Conservation (phyloP, 2,329 filamentous ascomycete genomes). For the Berkeleyomyces rouxiae region DNA sequence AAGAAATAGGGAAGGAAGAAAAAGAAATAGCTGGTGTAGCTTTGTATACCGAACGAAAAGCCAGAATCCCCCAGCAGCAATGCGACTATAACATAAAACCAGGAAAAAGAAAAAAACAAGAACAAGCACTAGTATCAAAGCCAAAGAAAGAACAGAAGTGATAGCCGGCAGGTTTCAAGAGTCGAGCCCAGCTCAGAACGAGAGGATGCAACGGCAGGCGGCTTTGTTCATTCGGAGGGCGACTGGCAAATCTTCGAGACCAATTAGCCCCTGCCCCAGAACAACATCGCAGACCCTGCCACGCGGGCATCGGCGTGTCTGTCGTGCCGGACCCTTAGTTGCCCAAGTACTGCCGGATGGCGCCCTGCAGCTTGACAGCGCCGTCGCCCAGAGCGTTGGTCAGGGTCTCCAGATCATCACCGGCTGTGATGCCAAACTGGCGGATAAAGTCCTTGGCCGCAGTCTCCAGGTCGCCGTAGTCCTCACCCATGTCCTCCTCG, state of each 20-base stretch:
- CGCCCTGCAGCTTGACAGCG: constrained; percentile 65
- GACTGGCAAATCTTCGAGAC: neutral
- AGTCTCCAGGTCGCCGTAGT: constrained; percentile 81
- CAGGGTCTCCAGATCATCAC: constrained; percentile 88
- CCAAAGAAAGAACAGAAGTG: constrained; percentile 3
- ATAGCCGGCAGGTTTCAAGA: constrained; percentile 4
- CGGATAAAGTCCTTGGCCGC: constrained; percentile 92
- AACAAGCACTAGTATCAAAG: neutral
- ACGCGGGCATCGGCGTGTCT: neutral
- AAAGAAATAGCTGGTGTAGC: neutral
- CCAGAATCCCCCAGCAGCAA: neutral
- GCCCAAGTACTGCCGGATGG: constrained; percentile 47
- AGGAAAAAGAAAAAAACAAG: neutral
- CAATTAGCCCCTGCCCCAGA: neutral
- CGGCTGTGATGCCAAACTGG: constrained; percentile 87
- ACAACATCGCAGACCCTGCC: neutral
- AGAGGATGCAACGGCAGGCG: neutral
- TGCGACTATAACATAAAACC: neutral
- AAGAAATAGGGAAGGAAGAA: neutral
- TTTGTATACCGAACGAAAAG: neutral
- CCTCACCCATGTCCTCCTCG: constrained; percentile 45
- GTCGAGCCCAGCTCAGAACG: neutral
- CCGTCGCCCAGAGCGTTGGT: constrained; percentile 72
- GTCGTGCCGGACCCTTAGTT: constrained; percentile 25
- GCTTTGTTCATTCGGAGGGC: neutral